Evolutionary conservation across 169 alveolate species (phyloP).

Genomic region (Plasmodium adleri): DNA sequence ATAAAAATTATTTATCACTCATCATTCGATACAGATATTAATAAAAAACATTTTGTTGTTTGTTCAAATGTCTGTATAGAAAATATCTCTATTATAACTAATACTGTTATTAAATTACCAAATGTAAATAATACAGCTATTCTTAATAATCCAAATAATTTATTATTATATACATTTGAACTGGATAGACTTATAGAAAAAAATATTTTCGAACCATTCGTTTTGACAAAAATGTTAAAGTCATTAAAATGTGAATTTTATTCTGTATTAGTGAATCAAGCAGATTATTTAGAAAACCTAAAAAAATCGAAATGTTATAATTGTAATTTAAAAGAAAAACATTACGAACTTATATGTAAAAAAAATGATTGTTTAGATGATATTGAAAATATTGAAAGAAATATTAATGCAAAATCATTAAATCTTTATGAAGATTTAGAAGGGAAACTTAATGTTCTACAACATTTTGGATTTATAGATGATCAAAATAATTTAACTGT

Average conservation of each 20-base stretch:
- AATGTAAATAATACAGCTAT: constrained; percentile 56
- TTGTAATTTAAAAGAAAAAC: constrained; percentile 85
- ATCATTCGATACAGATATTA: constrained; percentile 39
- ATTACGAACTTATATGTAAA: constrained; percentile 79
- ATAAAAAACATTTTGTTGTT: constrained; percentile 73
- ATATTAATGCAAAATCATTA: constrained; percentile 87
- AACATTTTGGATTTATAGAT: constrained; percentile 88
- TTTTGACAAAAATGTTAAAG: constrained; percentile 81
- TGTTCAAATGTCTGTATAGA: constrained; percentile 75
- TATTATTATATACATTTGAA: constrained; percentile 78
- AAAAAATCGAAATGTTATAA: constrained; percentile 79
- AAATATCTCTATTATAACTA: constrained; percentile 80
- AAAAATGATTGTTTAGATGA: constrained; percentile 79
- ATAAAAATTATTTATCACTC: constrained; percentile 40
- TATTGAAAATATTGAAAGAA: constrained; percentile 81
- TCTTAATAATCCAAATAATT: constrained; percentile 58
- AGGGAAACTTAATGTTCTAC: constrained; percentile 86
- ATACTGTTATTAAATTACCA: constrained; percentile 75
- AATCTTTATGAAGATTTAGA: constrained; percentile 87
- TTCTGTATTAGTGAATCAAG: constrained; percentile 81
- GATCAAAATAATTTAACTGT: constrained; percentile 86
- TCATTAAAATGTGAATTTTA: constrained; percentile 81
- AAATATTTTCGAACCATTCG: constrained; percentile 80
- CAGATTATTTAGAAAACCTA: constrained; percentile 81
- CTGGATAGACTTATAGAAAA: constrained; percentile 78